Percentiles rank a stretch among this genome's conserved stretches.
Conservation (phyloP, 2,329 filamentous ascomycete species). For the Penicillium sp. region DNA sequence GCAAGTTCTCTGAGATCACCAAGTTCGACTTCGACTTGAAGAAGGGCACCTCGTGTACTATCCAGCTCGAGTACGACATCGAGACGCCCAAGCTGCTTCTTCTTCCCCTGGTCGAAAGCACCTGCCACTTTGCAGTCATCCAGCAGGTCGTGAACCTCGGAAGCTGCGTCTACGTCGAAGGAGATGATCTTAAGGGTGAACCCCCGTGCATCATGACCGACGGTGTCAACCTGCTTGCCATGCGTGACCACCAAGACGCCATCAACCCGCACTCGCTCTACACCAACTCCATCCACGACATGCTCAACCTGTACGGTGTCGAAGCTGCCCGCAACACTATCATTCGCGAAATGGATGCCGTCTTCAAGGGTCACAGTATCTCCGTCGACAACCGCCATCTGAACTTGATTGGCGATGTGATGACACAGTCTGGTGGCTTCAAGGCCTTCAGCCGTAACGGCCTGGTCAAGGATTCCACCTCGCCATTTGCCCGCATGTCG, state of each 20-base stretch:
- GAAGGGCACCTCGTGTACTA: slow-evolving; percentile 71
- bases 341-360: slow-evolving; percentile 77
- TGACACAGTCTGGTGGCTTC: slow-evolving; percentile 92
- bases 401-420: slow-evolving; percentile 93
- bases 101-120: slow-evolving; percentile 83
- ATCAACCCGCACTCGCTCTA: slow-evolving; percentile 84
- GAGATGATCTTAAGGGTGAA: slow-evolving; percentile 54
- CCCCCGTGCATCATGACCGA: slow-evolving; percentile 68
- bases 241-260: slow-evolving; percentile 83
- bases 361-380: slow-evolving; percentile 92
- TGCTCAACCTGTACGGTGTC: slow-evolving; percentile 85
- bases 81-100: slow-evolving; percentile 87
- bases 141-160: slow-evolving; percentile 81
- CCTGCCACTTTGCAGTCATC: slow-evolving; percentile 76
- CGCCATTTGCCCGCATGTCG: slow-evolving; percentile 97
- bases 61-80: slow-evolving; percentile 80
- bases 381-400: slow-evolving; percentile 87
- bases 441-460: slow-evolving; percentile 91
- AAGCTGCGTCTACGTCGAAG: slow-evolving; percentile 69
- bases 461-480: slow-evolving; percentile 74
- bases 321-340: slow-evolving; percentile 89
- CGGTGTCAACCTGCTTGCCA: slow-evolving; percentile 85
- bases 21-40: slow-evolving; percentile 78
- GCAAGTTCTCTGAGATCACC: slow-evolving; percentile 66
- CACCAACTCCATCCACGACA: slow-evolving; percentile 89